Percentiles rank a stretch among this genome's conserved stretches.
Evolutionary conservation across 495 filamentous ascomycete genomes (phyloP).

Genomic region (Talaromyces proteolyticus): DNA sequence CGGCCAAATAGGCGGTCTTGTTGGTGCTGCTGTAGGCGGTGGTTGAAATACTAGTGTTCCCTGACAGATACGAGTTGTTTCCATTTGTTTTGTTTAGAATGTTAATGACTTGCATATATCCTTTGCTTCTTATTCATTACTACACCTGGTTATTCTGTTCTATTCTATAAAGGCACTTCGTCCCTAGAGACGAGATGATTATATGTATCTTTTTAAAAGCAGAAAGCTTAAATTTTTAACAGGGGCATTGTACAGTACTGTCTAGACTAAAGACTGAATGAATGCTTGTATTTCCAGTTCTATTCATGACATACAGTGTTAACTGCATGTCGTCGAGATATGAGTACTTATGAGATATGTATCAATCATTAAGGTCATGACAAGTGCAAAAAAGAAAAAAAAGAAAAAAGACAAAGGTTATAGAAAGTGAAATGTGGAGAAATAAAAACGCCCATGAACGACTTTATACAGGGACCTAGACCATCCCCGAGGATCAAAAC

Average conservation of each 20-base stretch:
- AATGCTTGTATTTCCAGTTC: not conserved
- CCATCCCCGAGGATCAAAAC: too few relatives aligned
- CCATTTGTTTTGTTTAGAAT: slow-evolving; percentile 5
- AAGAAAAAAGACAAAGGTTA: slow-evolving; percentile 3
- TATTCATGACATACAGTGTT: not conserved
- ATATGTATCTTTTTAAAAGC: not conserved
- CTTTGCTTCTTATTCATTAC: not conserved
- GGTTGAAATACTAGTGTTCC: too few relatives aligned
- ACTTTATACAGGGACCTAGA: not conserved
- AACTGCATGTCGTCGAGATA: not conserved
- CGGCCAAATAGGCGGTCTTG: slow-evolving; percentile 53
- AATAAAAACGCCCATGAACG: not conserved
- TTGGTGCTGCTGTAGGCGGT: slow-evolving; percentile 45
- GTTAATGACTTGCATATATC: too few relatives aligned
- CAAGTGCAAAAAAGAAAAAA: slow-evolving; percentile 6
- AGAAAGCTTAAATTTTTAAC: not conserved
- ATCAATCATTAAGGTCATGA: slow-evolving; percentile 16
- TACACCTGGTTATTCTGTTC: slow-evolving; percentile 3
- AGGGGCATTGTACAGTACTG: not conserved
- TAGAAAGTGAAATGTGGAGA: not conserved
- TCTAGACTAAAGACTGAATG: not conserved
- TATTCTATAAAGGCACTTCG: slow-evolving; percentile 1
- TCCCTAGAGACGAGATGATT: too few relatives aligned
- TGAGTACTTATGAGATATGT: not conserved
- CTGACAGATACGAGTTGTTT: too few relatives aligned